These are phyloP conservation scores for Trichoderma pleuroti DNA, from an alignment of 2,329 filamentous ascomycete species.

Conservation along the genomic window DNA sequence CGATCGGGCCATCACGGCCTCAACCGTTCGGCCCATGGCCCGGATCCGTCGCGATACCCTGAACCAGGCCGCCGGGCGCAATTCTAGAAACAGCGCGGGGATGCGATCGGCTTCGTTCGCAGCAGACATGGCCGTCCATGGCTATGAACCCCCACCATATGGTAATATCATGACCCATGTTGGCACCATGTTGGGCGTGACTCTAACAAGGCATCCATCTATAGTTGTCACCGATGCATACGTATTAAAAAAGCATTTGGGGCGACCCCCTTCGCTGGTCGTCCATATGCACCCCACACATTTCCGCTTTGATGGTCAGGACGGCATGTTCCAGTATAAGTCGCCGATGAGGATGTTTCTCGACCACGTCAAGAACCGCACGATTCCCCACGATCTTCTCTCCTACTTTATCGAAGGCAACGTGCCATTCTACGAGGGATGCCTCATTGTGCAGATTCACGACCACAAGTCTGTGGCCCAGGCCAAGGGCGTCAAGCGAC, in stretches of 20 bases:
- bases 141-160: slow-evolving; percentile 50
- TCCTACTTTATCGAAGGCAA: slow-evolving; percentile 68
- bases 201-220: slow-evolving; percentile 24
- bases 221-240: slow-evolving; percentile 70
- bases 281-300: slow-evolving; percentile 81
- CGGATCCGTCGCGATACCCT: slow-evolving; percentile 57
- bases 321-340: slow-evolving; percentile 86
- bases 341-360: slow-evolving; percentile 83
- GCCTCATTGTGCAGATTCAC: slow-evolving; percentile 90
- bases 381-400: slow-evolving; percentile 85
- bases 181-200: not conserved
- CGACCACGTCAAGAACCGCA: slow-evolving; percentile 71
- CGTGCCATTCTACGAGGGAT: slow-evolving; percentile 88
- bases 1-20: slow-evolving; percentile 38
- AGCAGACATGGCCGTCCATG: slow-evolving; percentile 39
- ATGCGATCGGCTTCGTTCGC: slow-evolving; percentile 47
- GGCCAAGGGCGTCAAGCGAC: slow-evolving; percentile 53
- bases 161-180: slow-evolving; percentile 35
- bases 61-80: slow-evolving; percentile 43
- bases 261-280: slow-evolving; percentile 76
- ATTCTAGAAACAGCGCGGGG: slow-evolving; percentile 50
- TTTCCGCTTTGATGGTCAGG: slow-evolving; percentile 90
- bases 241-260: slow-evolving; percentile 76
- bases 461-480: slow-evolving; percentile 71
- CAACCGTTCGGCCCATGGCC: slow-evolving; percentile 49